phyloP scores from a whole-genome alignment of 192 early-diverging fungal species.

The Linnemannia hyalina region DNA sequence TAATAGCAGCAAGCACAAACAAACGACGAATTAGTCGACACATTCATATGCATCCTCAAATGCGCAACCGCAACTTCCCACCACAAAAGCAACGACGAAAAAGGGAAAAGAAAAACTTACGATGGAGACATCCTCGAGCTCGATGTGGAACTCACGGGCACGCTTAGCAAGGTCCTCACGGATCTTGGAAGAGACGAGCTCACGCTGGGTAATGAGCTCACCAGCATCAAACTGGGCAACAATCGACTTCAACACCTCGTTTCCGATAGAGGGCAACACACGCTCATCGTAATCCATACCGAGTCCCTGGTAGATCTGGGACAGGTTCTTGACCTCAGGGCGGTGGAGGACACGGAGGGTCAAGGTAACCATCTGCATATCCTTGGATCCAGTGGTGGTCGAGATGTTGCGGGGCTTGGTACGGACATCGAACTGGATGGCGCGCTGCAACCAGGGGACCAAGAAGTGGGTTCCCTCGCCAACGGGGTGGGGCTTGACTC shows the following conservation, averaged over 20 bases:
- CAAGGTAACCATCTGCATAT: slow-evolving; percentile 98
- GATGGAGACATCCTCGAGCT: slow-evolving; percentile 98
- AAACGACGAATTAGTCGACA: background rate
- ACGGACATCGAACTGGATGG: slow-evolving; percentile 92
- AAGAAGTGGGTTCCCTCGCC: slow-evolving; percentile 98
- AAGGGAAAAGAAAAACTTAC: slow-evolving; percentile 62
- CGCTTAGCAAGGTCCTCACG: slow-evolving; percentile 93
- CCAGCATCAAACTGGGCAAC: slow-evolving; percentile 99
- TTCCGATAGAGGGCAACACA: slow-evolving; percentile 97
- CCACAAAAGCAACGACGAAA: background rate
- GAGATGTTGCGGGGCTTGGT: slow-evolving; percentile 97
- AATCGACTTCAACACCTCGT: slow-evolving; percentile 98
- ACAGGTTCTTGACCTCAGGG: slow-evolving; percentile 82
- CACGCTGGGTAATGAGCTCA: slow-evolving; percentile 99
- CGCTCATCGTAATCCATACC: slow-evolving; percentile 98
- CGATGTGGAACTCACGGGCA: slow-evolving; percentile 95
- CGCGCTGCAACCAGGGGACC: slow-evolving; percentile 95
- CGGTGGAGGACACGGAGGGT: slow-evolving; percentile 94
- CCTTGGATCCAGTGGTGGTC: slow-evolving; percentile 99
- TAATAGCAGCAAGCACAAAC: slow-evolving; percentile 30
- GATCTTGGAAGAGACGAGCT: slow-evolving; percentile 91
- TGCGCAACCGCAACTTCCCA: background rate
- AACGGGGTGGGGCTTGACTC: slow-evolving; percentile 84
- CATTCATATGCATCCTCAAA: background rate
- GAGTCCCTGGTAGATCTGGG: slow-evolving; percentile 89